A percentile compares a stretch with the other conserved stretches of the same genome.
Conservation (phyloP, 2,329 filamentous ascomycete genomes). For the Cladosporium sp. region DNA sequence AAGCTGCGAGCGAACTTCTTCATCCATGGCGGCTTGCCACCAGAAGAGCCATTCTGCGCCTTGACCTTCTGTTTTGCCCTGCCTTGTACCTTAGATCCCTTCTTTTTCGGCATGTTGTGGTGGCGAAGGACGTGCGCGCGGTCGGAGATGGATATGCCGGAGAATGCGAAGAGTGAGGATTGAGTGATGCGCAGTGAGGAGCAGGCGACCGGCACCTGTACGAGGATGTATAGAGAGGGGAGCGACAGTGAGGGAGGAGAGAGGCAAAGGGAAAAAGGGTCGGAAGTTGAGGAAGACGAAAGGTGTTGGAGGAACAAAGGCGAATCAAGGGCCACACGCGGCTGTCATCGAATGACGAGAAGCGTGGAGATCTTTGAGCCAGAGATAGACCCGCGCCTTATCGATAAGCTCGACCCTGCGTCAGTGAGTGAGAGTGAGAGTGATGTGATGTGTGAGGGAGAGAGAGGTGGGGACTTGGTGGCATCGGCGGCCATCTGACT, state of each 20-base stretch:
- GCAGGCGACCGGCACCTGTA: not conserved
- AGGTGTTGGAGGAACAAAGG: not conserved
- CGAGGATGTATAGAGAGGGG: not conserved
- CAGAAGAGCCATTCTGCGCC: constrained; percentile 16
- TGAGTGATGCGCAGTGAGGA: too few species aligned
- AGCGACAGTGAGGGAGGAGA: not conserved
- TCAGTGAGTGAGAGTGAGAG: too few species aligned
- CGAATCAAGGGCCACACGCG: not conserved
- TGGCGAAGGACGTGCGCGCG: not conserved
- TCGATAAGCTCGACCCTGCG: too few species aligned
- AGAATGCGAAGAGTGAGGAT: not conserved
- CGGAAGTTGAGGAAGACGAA: too few species aligned
- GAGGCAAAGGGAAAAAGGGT: too few species aligned
- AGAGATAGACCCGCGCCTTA: too few species aligned
- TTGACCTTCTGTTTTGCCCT: constrained; percentile 26
- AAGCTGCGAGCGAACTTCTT: constrained; percentile 12
- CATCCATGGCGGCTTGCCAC: constrained; percentile 6
- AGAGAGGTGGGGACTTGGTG: too few species aligned
- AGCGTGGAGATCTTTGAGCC: too few species aligned
- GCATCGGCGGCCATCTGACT: too few species aligned
- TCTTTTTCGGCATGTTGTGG: constrained; percentile 19
- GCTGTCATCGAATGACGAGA: too few species aligned
- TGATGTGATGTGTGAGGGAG: too few species aligned
- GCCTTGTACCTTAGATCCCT: constrained; percentile 21
- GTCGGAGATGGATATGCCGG: not conserved